Base-by-base conservation (phyloP, 2,329 filamentous ascomycete genomes). In the Akanthomyces dipterigenus region DNA sequence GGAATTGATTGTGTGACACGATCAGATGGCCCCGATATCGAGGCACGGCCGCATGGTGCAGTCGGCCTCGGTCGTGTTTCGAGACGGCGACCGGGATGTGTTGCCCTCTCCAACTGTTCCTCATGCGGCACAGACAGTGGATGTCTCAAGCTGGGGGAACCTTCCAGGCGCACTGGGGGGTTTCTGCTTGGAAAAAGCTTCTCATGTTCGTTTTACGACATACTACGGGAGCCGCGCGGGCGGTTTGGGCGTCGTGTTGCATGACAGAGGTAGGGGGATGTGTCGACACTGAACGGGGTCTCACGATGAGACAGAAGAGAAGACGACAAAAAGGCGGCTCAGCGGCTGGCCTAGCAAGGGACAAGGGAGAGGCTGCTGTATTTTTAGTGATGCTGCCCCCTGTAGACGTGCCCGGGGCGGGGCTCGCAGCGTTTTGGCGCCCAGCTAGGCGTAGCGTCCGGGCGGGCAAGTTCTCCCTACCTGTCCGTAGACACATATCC, bases 21-120 rank as follows among this genome's bases (percentile, higher is more conserved):
- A 59, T 59, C 46, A 59, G 46, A 51, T 51, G 56, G 56, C 34
- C n/a, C 46, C 46, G 46, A 59, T 59, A 51, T 43, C 36, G 46
- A 59, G 36, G 24, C 26, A 20, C 20, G 12, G 34, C 38, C 31
- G 31, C 16, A 24, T 4, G 50, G 50, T 26, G 6, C 49, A 18
- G 16, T 22, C 26, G 8, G 49, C 28, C 36, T 54, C 36, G 38
- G 22, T 24, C 51, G 38, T 55, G 51, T 55, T 55, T 55, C 51
- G 18, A 42, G 38, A 55, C 51, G 18, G 18, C 3, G 20, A 18
- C n/a, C 11, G 36, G 36, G 36, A 14, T 16, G 3, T 38, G 36
- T 14, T 16, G 7, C 16, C 26, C 46, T 18, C 16, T 49, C 14
- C 3, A n/a, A n/a, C 26, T n/a, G 24, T 49, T 5, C 24, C 31